Base-by-base conservation (phyloP, 805 yeast species). In the Ogataea degrootiae region DNA sequence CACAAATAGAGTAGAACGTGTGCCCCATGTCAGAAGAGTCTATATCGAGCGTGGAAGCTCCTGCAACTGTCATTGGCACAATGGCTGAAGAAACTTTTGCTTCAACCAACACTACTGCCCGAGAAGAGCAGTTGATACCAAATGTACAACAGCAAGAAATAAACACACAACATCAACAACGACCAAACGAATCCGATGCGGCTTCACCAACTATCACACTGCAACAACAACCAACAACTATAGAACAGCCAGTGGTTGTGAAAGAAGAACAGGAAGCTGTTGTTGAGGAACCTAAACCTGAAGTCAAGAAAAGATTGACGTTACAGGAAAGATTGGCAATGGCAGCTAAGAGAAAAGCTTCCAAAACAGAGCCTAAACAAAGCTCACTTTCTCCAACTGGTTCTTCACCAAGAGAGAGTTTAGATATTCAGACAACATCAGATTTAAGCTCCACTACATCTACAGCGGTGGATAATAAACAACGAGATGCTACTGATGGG, bases 251-350 rank as follows among this genome's bases (percentile, higher is more conserved):
- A 34, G 17, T 12, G 31, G 23, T 5, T 26, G 31, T 6, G 31
- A 9, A 26, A 26, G 31, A 26, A n/a, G 26, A 26, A 37, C 37
- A 12, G 19, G 16, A 21, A 31, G 29, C 23, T n/a, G 12, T 34
- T 26, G 33, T 21, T 16, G 34, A 35, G 29, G 40, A 31, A 16
- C 23, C 48, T 5, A 44, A 49, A 17, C 38, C 49, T 6, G 47
- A 37, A 6, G 65, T 73, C 31, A 74, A 72, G 54, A 85, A 84
- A 62, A 73, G 91, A 52, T 68, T 87, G 17, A 82, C 96, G 0
- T 71, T 92, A 55, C 95, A 88, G 58, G 96, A 91, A 58, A 73
- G 97, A 51, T 72, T 91, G 44, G 95, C 94, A 1, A 66, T 82
- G 51, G 97, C 97, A 1, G 89, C 96, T 6, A 71, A 71, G 33